Evolutionary conservation across 140 eudicot genomes (phyloP).

Genomic region (Bidens hawaiensis): DNA sequence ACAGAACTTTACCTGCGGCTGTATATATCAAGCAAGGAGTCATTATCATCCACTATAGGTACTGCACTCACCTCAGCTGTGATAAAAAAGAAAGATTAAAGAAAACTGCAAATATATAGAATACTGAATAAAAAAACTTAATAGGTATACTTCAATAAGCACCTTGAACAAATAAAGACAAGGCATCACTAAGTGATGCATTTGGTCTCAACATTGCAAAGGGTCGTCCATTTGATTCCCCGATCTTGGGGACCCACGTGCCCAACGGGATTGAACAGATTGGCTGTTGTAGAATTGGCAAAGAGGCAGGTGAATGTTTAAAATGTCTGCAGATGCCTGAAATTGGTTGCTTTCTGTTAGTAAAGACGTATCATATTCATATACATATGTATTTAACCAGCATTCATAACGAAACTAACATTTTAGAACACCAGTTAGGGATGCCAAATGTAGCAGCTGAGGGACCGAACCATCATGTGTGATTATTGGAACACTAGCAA

Average conservation of each 20-base stretch:
- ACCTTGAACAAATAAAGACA: constrained; percentile 72
- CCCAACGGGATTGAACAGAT: constrained; percentile 77
- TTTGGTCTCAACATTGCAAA: constrained; percentile 73
- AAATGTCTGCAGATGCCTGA: constrained; percentile 86
- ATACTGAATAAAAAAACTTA: not conserved
- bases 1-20: constrained; percentile 52
- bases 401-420: constrained; percentile 34
- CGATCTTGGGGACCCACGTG: constrained; percentile 87
- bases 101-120: not conserved
- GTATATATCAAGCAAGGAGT: constrained; percentile 75
- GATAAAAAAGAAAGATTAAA: not conserved
- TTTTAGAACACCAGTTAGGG: constrained; percentile 78
- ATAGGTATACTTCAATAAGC: not conserved
- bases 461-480: constrained; percentile 70
- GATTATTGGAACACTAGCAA: constrained; percentile 74
- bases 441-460: constrained; percentile 85
- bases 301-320: constrained; percentile 59
- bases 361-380: constrained; percentile 4
- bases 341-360: constrained; percentile 22
- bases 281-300: constrained; percentile 82
- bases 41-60: constrained; percentile 87
- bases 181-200: constrained; percentile 70
- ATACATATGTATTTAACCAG: not conserved
- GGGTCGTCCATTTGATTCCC: constrained; percentile 56
- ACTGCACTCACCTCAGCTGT: constrained; percentile 86